Evolutionary conservation across 2,329 filamentous ascomycete species (phyloP).

Genomic region (Paramyrothecium roridum): DNA sequence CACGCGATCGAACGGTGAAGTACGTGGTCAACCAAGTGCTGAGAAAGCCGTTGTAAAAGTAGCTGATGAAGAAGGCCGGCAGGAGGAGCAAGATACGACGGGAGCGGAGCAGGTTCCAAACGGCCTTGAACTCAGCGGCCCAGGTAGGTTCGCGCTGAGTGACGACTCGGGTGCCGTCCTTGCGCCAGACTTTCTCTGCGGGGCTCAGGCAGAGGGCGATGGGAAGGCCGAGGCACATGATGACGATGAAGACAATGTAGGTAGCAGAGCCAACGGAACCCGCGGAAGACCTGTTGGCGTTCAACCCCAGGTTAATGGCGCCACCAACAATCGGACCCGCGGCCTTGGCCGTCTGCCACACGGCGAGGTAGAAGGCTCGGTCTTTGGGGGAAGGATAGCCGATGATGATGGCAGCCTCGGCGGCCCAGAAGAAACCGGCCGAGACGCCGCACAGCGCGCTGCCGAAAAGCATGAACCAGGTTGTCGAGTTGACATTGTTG

Average conservation of each 20-base stretch:
- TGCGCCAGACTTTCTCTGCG: constrained; percentile 2
- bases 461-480: constrained; percentile 63
- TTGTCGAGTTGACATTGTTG: constrained; percentile 60
- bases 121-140: constrained; percentile 11
- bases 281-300: constrained; percentile 2
- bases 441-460: constrained; percentile 60
- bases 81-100: constrained; percentile 10
- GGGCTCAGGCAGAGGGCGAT: constrained; percentile 1
- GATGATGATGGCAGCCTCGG: constrained; percentile 63
- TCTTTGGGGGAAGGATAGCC: constrained; percentile 28
- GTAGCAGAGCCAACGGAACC: constrained; percentile 10
- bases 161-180: constrained; percentile 3
- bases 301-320: constrained; percentile 1
- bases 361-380: not conserved
- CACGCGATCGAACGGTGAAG: constrained; percentile 7
- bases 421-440: constrained; percentile 66
- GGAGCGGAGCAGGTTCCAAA: constrained; percentile 3
- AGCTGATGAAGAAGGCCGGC: constrained; percentile 6
- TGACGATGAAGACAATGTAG: constrained; percentile 6
- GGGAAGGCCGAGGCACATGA: constrained; percentile 1
- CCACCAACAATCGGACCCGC: not conserved
- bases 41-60: constrained; percentile 5
- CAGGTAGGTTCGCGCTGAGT: constrained; percentile 7
- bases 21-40: constrained; percentile 6
- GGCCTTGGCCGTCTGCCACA: not conserved